These are phyloP conservation scores for Cryptosporidium felis DNA, from an alignment of 169 alveolate species.

Conservation along the genomic window DNA sequence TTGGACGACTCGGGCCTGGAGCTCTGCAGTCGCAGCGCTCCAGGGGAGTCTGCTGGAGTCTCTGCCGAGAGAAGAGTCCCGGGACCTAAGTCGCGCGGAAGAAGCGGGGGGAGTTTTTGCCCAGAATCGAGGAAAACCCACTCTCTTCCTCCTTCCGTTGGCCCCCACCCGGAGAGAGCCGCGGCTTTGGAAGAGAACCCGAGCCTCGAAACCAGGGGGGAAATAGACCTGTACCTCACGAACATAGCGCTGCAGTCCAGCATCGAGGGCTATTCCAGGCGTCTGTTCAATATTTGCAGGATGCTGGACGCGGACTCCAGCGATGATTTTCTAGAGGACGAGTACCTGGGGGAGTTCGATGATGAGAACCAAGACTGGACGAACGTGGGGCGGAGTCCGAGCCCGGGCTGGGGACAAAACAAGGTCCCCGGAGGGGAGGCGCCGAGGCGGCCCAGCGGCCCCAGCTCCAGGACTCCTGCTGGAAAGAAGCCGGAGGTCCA, in stretches of 20 bases:
- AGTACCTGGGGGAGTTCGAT: neutral
- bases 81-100: neutral
- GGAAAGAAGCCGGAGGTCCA: neutral
- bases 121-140: neutral
- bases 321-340: neutral
- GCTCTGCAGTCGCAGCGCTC: no score
- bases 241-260: neutral
- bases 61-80: constrained; percentile 1
- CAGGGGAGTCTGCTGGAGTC: no score
- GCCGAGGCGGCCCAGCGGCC: neutral
- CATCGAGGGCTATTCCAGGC: constrained; percentile 23
- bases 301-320: constrained; percentile 10
- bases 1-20: no score
- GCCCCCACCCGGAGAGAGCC: no score
- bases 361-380: neutral
- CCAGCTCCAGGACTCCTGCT: neutral
- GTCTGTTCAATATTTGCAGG: constrained; percentile 9
- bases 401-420: no score
- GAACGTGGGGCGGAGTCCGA: no score
- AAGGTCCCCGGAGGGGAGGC: no score
- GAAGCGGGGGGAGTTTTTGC: neutral
- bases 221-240: constrained; percentile 8
- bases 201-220: neutral
- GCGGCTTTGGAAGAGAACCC: no score
- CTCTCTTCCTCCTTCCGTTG: constrained; percentile 61